These are phyloP conservation scores for Trichophyton verrucosum DNA, from an alignment of 2,329 filamentous ascomycete species.

Conservation along the genomic window DNA sequence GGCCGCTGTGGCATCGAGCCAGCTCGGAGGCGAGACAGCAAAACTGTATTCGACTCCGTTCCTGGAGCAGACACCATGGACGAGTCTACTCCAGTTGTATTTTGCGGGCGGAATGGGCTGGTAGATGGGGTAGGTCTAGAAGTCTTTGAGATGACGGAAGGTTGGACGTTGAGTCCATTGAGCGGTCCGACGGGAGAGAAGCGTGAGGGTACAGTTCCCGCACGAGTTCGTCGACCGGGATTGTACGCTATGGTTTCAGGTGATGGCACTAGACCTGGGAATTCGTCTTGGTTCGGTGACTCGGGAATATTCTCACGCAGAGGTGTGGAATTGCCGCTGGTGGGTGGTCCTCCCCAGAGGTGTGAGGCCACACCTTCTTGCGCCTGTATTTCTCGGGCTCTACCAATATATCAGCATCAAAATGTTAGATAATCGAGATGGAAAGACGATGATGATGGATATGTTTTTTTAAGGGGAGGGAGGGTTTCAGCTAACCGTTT, in stretches of 20 bases:
- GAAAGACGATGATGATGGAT: constrained; percentile 3
- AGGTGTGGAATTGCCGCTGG: constrained; percentile 90
- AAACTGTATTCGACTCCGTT: constrained; percentile 50
- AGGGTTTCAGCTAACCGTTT: constrained; percentile 58
- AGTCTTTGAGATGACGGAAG: constrained; percentile 57
- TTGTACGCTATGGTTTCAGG: constrained; percentile 52
- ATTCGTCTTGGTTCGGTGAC: constrained; percentile 82
- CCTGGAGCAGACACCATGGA: constrained; percentile 31
- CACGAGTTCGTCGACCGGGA: constrained; percentile 66
- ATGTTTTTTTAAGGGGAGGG: neutral
- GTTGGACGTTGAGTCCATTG: constrained; percentile 44
- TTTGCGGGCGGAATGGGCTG: constrained; percentile 66
- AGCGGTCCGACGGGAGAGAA: constrained; percentile 66
- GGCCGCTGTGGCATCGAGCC: constrained; percentile 88
- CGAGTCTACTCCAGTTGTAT: constrained; percentile 30
- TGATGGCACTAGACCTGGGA: constrained; percentile 73
- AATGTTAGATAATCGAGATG: neutral
- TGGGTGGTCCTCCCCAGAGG: constrained; percentile 88
- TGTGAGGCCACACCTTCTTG: constrained; percentile 75
- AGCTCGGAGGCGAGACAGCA: constrained; percentile 75
- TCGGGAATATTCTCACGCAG: constrained; percentile 95
- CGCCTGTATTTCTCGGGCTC: constrained; percentile 90
- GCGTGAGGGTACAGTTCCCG: constrained; percentile 89
- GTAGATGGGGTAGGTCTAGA: constrained; percentile 76
- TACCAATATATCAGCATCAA: constrained; percentile 26